phyloP scores from a whole-genome alignment of 1,284 basidiomycete genomes.

The Cryptococcus hybrid region DNA sequence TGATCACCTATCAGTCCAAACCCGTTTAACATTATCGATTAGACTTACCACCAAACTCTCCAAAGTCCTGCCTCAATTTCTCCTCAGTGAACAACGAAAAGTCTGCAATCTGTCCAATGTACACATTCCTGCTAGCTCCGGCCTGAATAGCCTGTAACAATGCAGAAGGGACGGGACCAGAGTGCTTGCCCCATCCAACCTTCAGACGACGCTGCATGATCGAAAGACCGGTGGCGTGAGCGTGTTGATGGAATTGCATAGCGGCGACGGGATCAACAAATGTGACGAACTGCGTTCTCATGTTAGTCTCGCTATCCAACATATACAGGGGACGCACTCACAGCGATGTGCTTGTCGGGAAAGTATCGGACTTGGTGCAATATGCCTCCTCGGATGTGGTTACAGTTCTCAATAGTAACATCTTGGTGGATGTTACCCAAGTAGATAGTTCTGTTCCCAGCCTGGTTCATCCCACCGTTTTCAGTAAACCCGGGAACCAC shows the following conservation, averaged over 20 bases:
- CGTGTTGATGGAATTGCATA: slow-evolving; percentile 86
- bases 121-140: slow-evolving; percentile 91
- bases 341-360: slow-evolving; percentile 91
- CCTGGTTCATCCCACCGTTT: slow-evolving; percentile 14
- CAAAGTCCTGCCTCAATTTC: slow-evolving; percentile 81
- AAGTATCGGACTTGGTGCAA: slow-evolving; percentile 81
- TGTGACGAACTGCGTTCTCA: slow-evolving; percentile 68
- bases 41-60: slow-evolving; percentile 69
- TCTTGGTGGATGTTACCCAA: slow-evolving; percentile 92
- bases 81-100: slow-evolving; percentile 84
- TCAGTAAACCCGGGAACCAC: slow-evolving; percentile 15
- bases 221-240: slow-evolving; percentile 79
- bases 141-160: slow-evolving; percentile 76
- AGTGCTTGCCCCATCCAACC: slow-evolving; percentile 93
- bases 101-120: slow-evolving; percentile 89
- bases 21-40: not conserved
- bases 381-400: slow-evolving; percentile 87
- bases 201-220: slow-evolving; percentile 88
- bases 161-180: slow-evolving; percentile 75
- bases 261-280: slow-evolving; percentile 87
- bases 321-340: slow-evolving; percentile 43
- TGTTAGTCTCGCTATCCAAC: slow-evolving; percentile 4
- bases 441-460: slow-evolving; percentile 79
- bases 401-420: slow-evolving; percentile 85
- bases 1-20: slow-evolving; percentile 4